Conservation (phyloP, 2,329 filamentous ascomycete genomes). For the Sclerotinia minor region DNA sequence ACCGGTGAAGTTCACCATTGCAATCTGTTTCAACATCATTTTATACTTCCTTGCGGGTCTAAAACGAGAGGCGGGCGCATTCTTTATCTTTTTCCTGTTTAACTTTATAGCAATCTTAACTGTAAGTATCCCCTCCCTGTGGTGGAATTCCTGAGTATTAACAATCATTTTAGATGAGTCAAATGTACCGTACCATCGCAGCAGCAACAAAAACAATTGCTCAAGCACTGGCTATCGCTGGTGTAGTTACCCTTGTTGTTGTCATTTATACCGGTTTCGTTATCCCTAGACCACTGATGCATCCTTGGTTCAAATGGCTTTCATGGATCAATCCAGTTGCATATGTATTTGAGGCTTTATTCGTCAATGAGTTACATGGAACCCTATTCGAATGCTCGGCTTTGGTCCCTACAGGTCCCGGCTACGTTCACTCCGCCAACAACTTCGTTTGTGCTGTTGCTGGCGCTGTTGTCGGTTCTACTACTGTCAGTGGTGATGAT, state of each 20-base stretch:
- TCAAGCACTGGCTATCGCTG: constrained; percentile 62
- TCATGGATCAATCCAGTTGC: constrained; percentile 63
- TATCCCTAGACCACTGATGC: constrained; percentile 56
- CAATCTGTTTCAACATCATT: constrained; percentile 74
- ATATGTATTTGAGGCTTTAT: constrained; percentile 77
- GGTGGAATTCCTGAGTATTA: constrained; percentile 64
- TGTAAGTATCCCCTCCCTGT: constrained; percentile 53
- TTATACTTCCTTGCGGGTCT: constrained; percentile 88
- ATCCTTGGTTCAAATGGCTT: constrained; percentile 63
- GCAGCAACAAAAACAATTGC: constrained; percentile 70
- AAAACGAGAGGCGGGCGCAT: constrained; percentile 61
- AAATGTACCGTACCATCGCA: constrained; percentile 69
- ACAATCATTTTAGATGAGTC: constrained; percentile 65
- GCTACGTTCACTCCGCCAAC: constrained; percentile 49
- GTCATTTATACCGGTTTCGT: constrained; percentile 46
- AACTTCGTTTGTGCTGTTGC: constrained; percentile 55
- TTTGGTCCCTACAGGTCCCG: constrained; percentile 35
- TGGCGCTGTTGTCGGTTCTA: constrained; percentile 56
- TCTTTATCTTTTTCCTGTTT: constrained; percentile 72
- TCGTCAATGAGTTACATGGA: constrained; percentile 87
- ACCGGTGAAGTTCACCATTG: constrained; percentile 76
- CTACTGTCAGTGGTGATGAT: constrained; percentile 56
- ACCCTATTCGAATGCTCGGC: constrained; percentile 55
- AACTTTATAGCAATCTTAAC: constrained; percentile 52
- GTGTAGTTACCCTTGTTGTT: constrained; percentile 47